Base-by-base conservation (phyloP, 129 eudicot species). In the Arctium lappa region DNA sequence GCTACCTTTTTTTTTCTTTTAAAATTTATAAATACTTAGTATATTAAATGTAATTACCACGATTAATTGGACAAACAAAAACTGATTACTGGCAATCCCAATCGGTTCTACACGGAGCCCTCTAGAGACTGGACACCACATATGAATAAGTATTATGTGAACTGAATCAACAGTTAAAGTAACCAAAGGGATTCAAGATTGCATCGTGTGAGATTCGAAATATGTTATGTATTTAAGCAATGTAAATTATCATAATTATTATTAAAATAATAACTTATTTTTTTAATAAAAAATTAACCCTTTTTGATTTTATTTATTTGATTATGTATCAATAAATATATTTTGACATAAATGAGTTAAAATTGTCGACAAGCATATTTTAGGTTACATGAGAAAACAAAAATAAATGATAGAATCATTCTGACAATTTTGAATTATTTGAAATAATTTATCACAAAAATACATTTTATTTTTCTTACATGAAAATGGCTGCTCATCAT, bases 401-500 rank as follows among this genome's bases (percentile, higher is more conserved):
- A 62, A 72, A 83, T 62, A 78, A 82, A 44, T 60, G 75, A 84
- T 60, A 42, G 83, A 63, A 73, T 73, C 83, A 44, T 73, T 79
- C 80, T 84, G 83, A 84, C 83, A 73, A 8, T 7, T 6, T 78
- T 11, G 50, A 83, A 77, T 77, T 69, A 77, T 72, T 83, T 75
- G 32, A 73, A 79, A 65, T 73, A 42, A 42, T 31, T 73, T 32
- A 22, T 32, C 80, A 73, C 37, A 73, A 62, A 68, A 73, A 63
- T 15, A 65, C 80, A 84, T 6, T 63, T 79, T 73, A 15, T 15
- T 53, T 70, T 65, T 36, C 82, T 83, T 77, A 27, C 75, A 50
- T 9, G 83, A 84, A 84, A 84, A 79, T 84, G 80, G 83, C 76
- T 65, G 40, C 79, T 79, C 87, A 79, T 22, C 27, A 22, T 22